These are phyloP conservation scores for Boletus tomentosulus DNA, from an alignment of 768 basidiomycete genomes.

Conservation along the genomic window DNA sequence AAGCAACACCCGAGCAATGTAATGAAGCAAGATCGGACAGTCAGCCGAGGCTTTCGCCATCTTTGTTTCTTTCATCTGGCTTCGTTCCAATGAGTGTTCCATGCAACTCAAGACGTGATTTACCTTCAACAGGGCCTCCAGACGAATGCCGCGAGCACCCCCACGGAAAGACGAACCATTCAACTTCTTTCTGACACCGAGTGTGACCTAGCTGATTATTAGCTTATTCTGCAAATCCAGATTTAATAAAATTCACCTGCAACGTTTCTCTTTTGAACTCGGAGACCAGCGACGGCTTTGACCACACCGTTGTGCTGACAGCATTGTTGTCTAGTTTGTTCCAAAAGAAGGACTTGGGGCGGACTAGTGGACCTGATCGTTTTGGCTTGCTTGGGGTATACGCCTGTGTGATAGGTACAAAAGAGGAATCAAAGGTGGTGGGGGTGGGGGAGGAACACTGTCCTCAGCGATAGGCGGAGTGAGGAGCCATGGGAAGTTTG, in stretches of 20 bases:
- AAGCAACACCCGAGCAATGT: constrained; percentile 74
- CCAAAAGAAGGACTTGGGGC: constrained; percentile 92
- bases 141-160: constrained; percentile 60
- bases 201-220: constrained; percentile 47
- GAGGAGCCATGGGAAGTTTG: no score
- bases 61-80: no score
- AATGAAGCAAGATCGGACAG: constrained; percentile 87
- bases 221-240: not conserved
- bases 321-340: constrained; percentile 56
- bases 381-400: constrained; percentile 32
- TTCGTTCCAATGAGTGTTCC: constrained; percentile 51
- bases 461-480: no score
- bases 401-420: constrained; percentile 24
- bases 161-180: constrained; percentile 84
- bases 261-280: no score
- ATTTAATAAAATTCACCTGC: not conserved
- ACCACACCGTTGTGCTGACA: constrained; percentile 63
- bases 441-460: no score
- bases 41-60: constrained; percentile 54
- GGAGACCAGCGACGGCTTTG: constrained; percentile 41
- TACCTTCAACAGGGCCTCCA: constrained; percentile 81
- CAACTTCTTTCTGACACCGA: constrained; percentile 76
- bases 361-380: constrained; percentile 42
- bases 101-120: not conserved
- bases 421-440: no score